phyloP scores from a whole-genome alignment of 192 early-diverging fungal species.

The Allomyces arbusculus region DNA sequence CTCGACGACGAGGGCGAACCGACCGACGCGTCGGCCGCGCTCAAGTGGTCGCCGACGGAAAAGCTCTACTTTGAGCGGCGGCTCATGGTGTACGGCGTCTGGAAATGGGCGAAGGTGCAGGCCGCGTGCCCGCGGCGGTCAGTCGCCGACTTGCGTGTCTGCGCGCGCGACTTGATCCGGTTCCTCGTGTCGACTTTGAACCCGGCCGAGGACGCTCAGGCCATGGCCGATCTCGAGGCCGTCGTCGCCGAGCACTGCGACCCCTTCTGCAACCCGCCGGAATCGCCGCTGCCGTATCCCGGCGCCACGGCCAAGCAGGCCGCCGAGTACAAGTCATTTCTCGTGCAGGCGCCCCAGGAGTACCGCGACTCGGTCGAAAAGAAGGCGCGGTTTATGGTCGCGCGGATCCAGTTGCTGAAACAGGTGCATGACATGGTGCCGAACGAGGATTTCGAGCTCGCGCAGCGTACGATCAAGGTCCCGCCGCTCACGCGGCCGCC shows the following conservation, averaged over 20 bases:
- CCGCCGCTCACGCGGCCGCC: constrained; percentile 33
- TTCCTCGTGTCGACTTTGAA: constrained; percentile 25
- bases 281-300: constrained; percentile 34
- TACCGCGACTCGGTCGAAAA: constrained; percentile 51
- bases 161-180: constrained; percentile 26
- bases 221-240: constrained; percentile 36
- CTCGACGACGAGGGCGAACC: constrained; percentile 9
- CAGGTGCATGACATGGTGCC: constrained; percentile 50
- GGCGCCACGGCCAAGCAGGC: constrained; percentile 43
- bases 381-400: constrained; percentile 47
- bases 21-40: neutral
- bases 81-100: constrained; percentile 29
- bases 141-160: constrained; percentile 32
- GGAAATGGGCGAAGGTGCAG: constrained; percentile 40
- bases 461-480: constrained; percentile 33
- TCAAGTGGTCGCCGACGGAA: constrained; percentile 28
- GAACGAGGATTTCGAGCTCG: constrained; percentile 25
- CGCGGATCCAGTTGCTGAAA: constrained; percentile 54
- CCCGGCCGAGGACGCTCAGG: constrained; percentile 32
- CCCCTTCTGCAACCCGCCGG: constrained; percentile 8
- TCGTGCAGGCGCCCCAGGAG: constrained; percentile 47
- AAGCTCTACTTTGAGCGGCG: constrained; percentile 23
- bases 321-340: constrained; percentile 44
- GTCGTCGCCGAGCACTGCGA: constrained; percentile 14
- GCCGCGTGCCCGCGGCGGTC: constrained; percentile 31